These are phyloP conservation scores for Clarireedia homoeocarpa DNA, from an alignment of 2,329 filamentous ascomycete genomes.

Conservation along the genomic window DNA sequence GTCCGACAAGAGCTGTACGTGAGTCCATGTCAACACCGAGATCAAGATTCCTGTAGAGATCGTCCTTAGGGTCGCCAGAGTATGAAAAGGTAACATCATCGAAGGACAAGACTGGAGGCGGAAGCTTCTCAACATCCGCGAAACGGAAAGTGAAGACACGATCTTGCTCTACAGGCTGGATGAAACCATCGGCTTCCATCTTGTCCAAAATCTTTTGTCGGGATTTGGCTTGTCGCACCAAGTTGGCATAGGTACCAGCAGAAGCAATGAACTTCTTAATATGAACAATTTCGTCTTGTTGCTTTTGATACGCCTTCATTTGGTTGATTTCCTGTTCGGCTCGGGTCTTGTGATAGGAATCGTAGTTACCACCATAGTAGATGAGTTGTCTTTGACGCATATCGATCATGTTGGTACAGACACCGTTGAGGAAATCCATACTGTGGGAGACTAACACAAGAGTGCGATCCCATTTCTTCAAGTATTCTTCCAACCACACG, in stretches of 20 bases:
- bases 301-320: conserved; percentile 98
- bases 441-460: conserved; percentile 95
- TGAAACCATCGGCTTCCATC: conserved; percentile 99
- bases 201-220: conserved; percentile 99
- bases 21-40: conserved; percentile 99
- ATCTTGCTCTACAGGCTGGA: conserved; percentile 80
- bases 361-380: conserved; percentile 99
- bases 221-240: conserved; percentile 97
- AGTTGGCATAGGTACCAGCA: conserved; percentile 98
- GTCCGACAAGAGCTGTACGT: conserved; percentile 89
- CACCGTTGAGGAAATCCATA: conserved; percentile 98
- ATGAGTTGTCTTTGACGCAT: conserved; percentile 84
- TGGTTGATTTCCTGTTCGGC: conserved; percentile 94
- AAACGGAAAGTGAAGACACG: conserved; percentile 96
- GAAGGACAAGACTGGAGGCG: conserved; percentile 90
- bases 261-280: conserved; percentile 99
- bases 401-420: conserved; percentile 97
- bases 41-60: conserved; percentile 92
- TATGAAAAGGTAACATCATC: conserved; percentile 98
- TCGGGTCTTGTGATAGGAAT: conserved; percentile 92
- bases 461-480: conserved; percentile 99
- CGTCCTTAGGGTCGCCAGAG: conserved; percentile 80
- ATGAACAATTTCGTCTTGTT: conserved; percentile 97
- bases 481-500: conserved; percentile 98
- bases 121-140: conserved; percentile 98